Evolutionary conservation across 1,284 basidiomycete genomes (phyloP).

Genomic region (Mrakiaceae sp.): DNA sequence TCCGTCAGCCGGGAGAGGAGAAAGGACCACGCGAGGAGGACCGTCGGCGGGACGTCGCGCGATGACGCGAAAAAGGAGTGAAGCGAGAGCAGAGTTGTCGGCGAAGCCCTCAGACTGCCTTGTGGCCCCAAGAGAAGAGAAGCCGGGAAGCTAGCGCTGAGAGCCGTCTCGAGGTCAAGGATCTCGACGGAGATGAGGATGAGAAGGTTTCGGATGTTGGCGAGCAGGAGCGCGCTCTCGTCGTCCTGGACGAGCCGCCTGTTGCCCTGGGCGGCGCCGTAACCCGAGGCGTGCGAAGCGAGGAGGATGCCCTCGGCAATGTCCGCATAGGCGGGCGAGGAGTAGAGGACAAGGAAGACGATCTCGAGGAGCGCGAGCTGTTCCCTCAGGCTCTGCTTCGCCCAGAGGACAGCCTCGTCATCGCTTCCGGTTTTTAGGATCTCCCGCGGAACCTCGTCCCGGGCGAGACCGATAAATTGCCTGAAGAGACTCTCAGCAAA

Average conservation of each 20-base stretch:
- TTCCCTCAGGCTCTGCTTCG: conserved; percentile 6
- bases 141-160: background rate
- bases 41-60: background rate
- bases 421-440: background rate
- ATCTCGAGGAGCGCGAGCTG: conserved; percentile 9
- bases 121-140: background rate
- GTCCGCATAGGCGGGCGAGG: background rate
- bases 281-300: background rate
- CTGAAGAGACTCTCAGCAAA: conserved; percentile 3
- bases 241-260: background rate
- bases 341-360: conserved; percentile 12
- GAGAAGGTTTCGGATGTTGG: conserved; percentile 1
- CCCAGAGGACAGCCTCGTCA: background rate
- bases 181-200: conserved; percentile 7
- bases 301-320: background rate
- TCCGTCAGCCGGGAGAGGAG: conserved; percentile 10
- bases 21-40: conserved; percentile 9
- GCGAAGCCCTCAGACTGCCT: background rate
- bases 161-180: conserved; percentile 5
- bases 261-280: background rate
- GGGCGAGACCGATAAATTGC: conserved; percentile 4
- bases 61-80: background rate
- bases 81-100: background rate
- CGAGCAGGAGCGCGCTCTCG: background rate
- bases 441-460: background rate